Conservation (phyloP, 1,139 yeast genomes). For the Scheffersomyces parashehatae region DNA sequence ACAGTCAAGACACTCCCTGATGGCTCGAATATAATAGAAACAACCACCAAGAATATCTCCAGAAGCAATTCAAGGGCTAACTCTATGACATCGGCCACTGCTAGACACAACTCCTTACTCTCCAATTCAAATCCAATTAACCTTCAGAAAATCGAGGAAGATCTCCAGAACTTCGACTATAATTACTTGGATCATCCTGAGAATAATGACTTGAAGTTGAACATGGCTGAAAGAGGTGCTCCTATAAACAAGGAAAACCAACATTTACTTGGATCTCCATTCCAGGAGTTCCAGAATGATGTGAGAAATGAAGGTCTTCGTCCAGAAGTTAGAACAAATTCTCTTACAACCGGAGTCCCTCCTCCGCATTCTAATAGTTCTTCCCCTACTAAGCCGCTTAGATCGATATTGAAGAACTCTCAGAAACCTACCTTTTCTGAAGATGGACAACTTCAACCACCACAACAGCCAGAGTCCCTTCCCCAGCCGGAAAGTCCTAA, state of each 20-base stretch:
- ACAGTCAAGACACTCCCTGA: conserved; percentile 44
- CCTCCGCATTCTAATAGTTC: conserved; percentile 1
- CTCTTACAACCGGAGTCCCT: neutral
- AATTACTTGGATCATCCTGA: conserved; percentile 20
- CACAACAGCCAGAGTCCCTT: neutral
- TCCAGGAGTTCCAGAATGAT: neutral
- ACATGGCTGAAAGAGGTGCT: neutral
- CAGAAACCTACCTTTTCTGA: conserved; percentile 13
- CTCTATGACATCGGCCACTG: conserved; percentile 23
- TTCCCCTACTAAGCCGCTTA: conserved; percentile 24
- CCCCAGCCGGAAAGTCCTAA: neutral
- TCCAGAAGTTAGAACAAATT: neutral
- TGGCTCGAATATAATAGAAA: conserved; percentile 48
- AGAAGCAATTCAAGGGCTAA: conserved; percentile 37
- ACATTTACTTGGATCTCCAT: neutral
- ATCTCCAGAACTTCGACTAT: conserved; percentile 46
- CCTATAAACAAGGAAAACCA: neutral
- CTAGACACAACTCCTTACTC: conserved; percentile 23
- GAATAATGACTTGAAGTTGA: conserved; percentile 5
- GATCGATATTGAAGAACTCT: conserved; percentile 37
- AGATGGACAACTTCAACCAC: conserved; percentile 2
- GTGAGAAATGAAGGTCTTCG: neutral
- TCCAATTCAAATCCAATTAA: conserved; percentile 21
- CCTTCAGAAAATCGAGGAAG: conserved; percentile 46
- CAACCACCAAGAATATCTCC: conserved; percentile 45